Percentiles rank a stretch among this genome's conserved stretches.
These are phyloP conservation scores for Ramaria sp. DNA, from an alignment of 768 basidiomycete species.

Conservation along the genomic window DNA sequence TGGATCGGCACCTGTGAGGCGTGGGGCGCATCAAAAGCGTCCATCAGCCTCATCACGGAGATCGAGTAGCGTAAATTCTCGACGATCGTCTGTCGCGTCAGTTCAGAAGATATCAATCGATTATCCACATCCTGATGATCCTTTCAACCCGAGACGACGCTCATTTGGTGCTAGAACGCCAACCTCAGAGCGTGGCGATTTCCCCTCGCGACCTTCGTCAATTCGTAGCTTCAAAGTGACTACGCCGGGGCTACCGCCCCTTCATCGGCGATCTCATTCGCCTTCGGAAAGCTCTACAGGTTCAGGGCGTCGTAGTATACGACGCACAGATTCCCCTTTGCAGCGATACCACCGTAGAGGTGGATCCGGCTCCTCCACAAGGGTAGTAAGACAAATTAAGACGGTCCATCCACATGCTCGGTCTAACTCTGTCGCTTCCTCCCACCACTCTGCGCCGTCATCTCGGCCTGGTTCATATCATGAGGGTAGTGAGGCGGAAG, in stretches of 20 bases:
- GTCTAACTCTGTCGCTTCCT: constrained; percentile 69
- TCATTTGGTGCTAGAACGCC: constrained; percentile 79
- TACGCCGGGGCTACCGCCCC: constrained; percentile 16
- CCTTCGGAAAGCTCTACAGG: constrained; percentile 71
- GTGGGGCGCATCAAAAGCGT: constrained; percentile 42
- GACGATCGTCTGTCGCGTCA: constrained; percentile 45
- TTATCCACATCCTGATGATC: constrained; percentile 32
- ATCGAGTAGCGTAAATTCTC: constrained; percentile 86
- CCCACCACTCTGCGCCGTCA: constrained; percentile 62
- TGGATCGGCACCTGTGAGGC: constrained; percentile 18
- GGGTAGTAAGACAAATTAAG: constrained; percentile 61
- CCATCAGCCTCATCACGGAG: constrained; percentile 73
- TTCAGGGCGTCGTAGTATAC: constrained; percentile 35
- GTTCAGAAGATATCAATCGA: constrained; percentile 40
- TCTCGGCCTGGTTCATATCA: constrained; percentile 73
- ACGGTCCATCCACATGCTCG: constrained; percentile 48
- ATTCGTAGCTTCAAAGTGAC: constrained; percentile 62
- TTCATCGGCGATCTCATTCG: constrained; percentile 55
- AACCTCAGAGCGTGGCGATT: constrained; percentile 74
- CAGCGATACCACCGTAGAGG: constrained; percentile 62
- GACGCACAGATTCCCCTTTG: constrained; percentile 66
- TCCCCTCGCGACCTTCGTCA: constrained; percentile 74
- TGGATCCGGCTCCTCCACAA: constrained; percentile 75
- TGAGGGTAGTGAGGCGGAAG: constrained; percentile 61
- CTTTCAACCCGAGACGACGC: constrained; percentile 44